Evolutionary conservation across 139 green algal genomes (phyloP).

Genomic region (Tetradesmus lagerheimii): DNA sequence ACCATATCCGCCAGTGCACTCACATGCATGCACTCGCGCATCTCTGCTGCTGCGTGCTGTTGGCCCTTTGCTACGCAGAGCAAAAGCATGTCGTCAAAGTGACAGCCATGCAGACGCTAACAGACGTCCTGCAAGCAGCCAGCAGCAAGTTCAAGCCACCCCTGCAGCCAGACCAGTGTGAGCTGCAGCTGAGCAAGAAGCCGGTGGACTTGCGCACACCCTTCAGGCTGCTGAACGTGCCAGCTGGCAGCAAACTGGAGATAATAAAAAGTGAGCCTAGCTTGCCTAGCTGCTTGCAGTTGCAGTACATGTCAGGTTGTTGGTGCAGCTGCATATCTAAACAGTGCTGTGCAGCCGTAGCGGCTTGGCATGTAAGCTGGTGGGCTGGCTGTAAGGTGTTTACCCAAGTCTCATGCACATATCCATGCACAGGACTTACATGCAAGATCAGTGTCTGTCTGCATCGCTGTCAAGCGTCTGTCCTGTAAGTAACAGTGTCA

Average conservation of each 20-base stretch:
- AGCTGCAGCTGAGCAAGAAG: constrained; percentile 43
- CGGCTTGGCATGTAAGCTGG: too few species aligned
- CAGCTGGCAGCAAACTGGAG: constrained; percentile 40
- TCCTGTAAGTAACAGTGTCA: too few species aligned
- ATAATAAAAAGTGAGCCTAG: constrained; percentile 22
- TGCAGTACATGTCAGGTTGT: too few species aligned
- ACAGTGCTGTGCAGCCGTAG: too few species aligned
- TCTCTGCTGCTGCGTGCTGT: neutral
- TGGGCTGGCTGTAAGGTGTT: neutral
- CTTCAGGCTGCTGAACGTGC: constrained; percentile 49
- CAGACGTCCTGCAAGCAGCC: neutral
- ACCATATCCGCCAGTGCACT: neutral
- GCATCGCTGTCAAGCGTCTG: too few species aligned
- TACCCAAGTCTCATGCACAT: neutral
- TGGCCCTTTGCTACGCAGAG: neutral
- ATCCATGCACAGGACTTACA: neutral
- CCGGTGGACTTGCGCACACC: constrained; percentile 43
- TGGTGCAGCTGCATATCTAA: neutral
- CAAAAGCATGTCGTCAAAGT: constrained; percentile 47
- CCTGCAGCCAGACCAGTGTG: neutral
- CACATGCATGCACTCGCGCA: neutral
- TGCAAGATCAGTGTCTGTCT: too few species aligned
- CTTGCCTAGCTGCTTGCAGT: neutral
- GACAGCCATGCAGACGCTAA: constrained; percentile 36
- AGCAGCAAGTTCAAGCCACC: constrained; percentile 41